A percentile compares a stretch with the other conserved stretches of the same genome.
Conservation (phyloP, 2,329 filamentous ascomycete genomes). For the Neopestalotiopsis clavispora region DNA sequence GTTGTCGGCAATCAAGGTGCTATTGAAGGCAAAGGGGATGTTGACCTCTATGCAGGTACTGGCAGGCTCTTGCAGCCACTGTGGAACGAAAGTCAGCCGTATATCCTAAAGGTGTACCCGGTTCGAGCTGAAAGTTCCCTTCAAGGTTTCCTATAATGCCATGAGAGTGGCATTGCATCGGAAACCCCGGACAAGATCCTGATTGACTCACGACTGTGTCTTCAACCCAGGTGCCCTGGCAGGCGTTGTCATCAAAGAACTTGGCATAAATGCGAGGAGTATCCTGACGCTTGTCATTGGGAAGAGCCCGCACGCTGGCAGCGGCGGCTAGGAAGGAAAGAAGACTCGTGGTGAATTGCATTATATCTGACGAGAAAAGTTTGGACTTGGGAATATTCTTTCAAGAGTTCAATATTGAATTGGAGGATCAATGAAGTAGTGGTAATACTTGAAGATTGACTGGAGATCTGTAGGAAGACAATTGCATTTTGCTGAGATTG, state of each 20-base stretch:
- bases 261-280: slow-evolving; percentile 19
- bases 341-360: slow-evolving; percentile 18
- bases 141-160: no score
- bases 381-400: not conserved
- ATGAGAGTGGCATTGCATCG: no score
- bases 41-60: slow-evolving; percentile 14
- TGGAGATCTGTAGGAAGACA: slow-evolving; percentile 25
- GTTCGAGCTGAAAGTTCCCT: not conserved
- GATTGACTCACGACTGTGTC: slow-evolving; percentile 14
- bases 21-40: slow-evolving; percentile 13
- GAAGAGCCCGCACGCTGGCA: slow-evolving; percentile 5
- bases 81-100: not conserved
- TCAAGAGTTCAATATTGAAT: not conserved
- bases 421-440: slow-evolving; percentile 7
- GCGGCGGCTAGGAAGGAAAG: slow-evolving; percentile 10
- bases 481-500: not conserved
- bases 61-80: slow-evolving; percentile 15
- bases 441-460: slow-evolving; percentile 26
- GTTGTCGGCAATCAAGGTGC: slow-evolving; percentile 18
- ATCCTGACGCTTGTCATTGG: slow-evolving; percentile 14
- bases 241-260: slow-evolving; percentile 17
- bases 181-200: not conserved
- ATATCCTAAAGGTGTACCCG: not conserved
- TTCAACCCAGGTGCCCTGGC: slow-evolving; percentile 18
- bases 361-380: not conserved